These are phyloP conservation scores for Pestalotiopsis sp. DNA, from an alignment of 2,329 filamentous ascomycete species.

Conservation along the genomic window DNA sequence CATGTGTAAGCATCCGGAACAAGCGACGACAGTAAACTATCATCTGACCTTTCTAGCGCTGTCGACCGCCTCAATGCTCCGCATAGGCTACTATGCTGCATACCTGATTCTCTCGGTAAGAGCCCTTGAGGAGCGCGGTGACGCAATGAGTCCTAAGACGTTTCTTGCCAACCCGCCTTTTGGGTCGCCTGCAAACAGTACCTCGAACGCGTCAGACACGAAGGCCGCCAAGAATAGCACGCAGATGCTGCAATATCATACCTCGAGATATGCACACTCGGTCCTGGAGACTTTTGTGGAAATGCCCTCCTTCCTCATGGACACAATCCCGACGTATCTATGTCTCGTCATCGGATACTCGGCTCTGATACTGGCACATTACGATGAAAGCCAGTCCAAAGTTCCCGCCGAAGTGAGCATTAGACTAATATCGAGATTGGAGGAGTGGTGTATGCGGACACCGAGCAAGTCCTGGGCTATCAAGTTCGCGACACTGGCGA, in stretches of 20 bases:
- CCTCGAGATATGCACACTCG: slow-evolving; percentile 30
- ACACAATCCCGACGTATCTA: slow-evolving; percentile 30
- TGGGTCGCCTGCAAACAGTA: slow-evolving; percentile 15
- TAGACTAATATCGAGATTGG: slow-evolving; percentile 29
- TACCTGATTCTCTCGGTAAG: slow-evolving; percentile 35
- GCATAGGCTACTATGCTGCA: slow-evolving; percentile 35
- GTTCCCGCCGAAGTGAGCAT: slow-evolving; percentile 29
- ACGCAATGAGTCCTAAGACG: slow-evolving; percentile 28
- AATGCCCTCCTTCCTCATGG: slow-evolving; percentile 33
- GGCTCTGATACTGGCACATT: slow-evolving; percentile 34
- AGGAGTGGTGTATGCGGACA: slow-evolving; percentile 30
- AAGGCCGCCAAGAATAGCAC: slow-evolving; percentile 16
- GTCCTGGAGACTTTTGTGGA: slow-evolving; percentile 33
- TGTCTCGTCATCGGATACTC: slow-evolving; percentile 35
- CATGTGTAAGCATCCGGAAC: slow-evolving; percentile 26
- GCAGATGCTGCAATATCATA: slow-evolving; percentile 25
- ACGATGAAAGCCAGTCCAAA: slow-evolving; percentile 31
- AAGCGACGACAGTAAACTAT: too few relatives aligned
- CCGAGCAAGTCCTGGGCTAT: slow-evolving; percentile 34
- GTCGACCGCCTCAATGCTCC: slow-evolving; percentile 35
- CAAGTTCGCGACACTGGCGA: slow-evolving; percentile 31
- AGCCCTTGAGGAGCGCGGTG: slow-evolving; percentile 31
- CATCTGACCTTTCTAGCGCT: slow-evolving; percentile 24
- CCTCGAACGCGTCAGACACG: slow-evolving; percentile 12
- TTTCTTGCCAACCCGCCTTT: slow-evolving; percentile 26